phyloP scores from a whole-genome alignment of 1,284 basidiomycete genomes.

The Rhodotorula sp. region DNA sequence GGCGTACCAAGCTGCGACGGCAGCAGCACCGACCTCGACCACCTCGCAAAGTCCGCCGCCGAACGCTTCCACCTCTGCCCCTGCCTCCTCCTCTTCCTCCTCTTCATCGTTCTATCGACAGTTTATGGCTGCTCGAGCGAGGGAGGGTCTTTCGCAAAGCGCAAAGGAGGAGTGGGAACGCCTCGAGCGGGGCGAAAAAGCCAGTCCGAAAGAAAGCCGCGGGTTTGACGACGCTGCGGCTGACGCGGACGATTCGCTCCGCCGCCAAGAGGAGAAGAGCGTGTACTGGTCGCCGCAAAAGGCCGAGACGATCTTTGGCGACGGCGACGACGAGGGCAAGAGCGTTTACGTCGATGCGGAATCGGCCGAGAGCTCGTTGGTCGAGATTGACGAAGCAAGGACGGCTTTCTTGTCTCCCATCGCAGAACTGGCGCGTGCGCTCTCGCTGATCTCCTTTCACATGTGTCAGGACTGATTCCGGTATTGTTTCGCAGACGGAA shows the following conservation, averaged over 20 bases:
- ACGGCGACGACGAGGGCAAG: slow-evolving; percentile 7
- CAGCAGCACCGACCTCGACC: neutral
- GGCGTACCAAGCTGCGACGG: neutral
- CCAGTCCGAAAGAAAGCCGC: slow-evolving; percentile 19
- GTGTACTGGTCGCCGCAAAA: slow-evolving; percentile 21
- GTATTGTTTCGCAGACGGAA: slow-evolving; percentile 17
- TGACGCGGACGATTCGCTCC: neutral
- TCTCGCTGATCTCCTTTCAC: neutral
- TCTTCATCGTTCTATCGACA: slow-evolving; percentile 28
- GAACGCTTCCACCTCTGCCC: neutral
- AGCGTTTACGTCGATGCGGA: neutral
- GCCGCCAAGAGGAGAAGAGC: slow-evolving; percentile 2
- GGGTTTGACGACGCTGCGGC: neutral
- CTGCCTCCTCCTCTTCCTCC: neutral
- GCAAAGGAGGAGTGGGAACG: slow-evolving; percentile 21
- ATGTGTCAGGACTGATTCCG: too few species aligned
- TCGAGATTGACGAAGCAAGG: slow-evolving; percentile 7
- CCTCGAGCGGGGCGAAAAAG: slow-evolving; percentile 22
- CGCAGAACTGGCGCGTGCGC: slow-evolving; percentile 25
- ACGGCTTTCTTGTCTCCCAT: slow-evolving; percentile 27
- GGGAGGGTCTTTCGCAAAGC: neutral
- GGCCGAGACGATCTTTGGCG: neutral
- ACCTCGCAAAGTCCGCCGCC: neutral
- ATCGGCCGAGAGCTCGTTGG: neutral
- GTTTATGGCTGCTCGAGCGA: slow-evolving; percentile 24